phyloP scores from a whole-genome alignment of 2,329 filamentous ascomycete genomes.

The Fusarium continuum region DNA sequence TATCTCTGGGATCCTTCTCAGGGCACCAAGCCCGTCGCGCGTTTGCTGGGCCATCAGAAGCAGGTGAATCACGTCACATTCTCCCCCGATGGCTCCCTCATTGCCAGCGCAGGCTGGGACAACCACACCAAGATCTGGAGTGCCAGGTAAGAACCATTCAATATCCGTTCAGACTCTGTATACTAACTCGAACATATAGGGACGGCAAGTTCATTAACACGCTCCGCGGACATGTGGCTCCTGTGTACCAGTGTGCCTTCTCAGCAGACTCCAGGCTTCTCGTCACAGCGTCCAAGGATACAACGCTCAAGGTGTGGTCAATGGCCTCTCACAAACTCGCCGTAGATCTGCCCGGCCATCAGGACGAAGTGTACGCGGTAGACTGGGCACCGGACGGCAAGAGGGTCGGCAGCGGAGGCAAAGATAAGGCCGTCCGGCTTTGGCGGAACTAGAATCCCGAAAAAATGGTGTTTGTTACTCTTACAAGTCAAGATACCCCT shows the following conservation, averaged over 20 bases:
- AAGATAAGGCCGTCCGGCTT: conserved; percentile 80
- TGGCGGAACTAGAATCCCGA: conserved; percentile 65
- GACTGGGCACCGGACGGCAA: conserved; percentile 95
- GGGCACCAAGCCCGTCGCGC: conserved; percentile 84
- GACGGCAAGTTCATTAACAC: conserved; percentile 85
- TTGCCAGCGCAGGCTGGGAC: conserved; percentile 91
- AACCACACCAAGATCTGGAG: conserved; percentile 96
- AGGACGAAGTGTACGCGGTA: conserved; percentile 92
- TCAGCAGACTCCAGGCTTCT: conserved; percentile 90
- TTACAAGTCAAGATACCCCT: conserved; percentile 40
- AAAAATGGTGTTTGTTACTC: conserved; percentile 29
- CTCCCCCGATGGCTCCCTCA: conserved; percentile 85
- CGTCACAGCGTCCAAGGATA: conserved; percentile 89
- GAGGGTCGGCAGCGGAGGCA: conserved; percentile 88
- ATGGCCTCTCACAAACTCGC: conserved; percentile 84
- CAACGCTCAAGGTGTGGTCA: conserved; percentile 95
- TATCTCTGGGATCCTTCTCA: conserved; percentile 89
- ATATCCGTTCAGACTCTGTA: background rate
- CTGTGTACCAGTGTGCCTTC: conserved; percentile 93
- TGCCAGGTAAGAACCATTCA: conserved; percentile 63
- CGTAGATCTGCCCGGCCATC: conserved; percentile 84
- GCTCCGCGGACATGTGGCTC: conserved; percentile 85
- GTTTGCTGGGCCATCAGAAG: conserved; percentile 94
- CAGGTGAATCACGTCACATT: conserved; percentile 96
- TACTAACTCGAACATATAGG: conserved; percentile 47